These are phyloP conservation scores for Starmerella scarabaei DNA, from an alignment of 805 yeast genomes.

Conservation along the genomic window DNA sequence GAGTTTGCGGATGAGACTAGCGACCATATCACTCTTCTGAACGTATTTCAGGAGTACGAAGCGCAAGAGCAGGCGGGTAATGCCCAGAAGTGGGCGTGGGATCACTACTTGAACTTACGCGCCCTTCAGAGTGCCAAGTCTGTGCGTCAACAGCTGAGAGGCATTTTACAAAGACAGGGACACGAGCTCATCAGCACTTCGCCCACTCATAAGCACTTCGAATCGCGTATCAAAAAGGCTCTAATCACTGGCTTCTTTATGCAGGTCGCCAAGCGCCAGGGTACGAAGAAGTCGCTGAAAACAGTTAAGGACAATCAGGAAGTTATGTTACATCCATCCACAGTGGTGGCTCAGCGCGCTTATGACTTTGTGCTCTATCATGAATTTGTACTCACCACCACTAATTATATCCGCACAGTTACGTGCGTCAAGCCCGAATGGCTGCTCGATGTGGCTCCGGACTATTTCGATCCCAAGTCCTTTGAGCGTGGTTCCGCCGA, in stretches of 20 bases:
- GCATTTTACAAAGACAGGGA: slow-evolving; percentile 73
- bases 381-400: slow-evolving; percentile 86
- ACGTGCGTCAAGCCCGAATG: slow-evolving; percentile 85
- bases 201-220: slow-evolving; percentile 49
- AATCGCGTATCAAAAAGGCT: slow-evolving; percentile 72
- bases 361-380: slow-evolving; percentile 91
- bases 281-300: slow-evolving; percentile 52
- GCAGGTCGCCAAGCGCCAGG: slow-evolving; percentile 92
- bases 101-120: slow-evolving; percentile 71
- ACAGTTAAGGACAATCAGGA: slow-evolving; percentile 95
- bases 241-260: slow-evolving; percentile 87
- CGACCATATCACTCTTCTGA: slow-evolving; percentile 81
- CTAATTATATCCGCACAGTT: slow-evolving; percentile 89
- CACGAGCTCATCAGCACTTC: slow-evolving; percentile 60
- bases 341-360: slow-evolving; percentile 66
- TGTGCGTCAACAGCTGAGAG: slow-evolving; percentile 68
- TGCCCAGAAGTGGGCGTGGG: slow-evolving; percentile 73
- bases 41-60: slow-evolving; percentile 74
- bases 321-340: slow-evolving; percentile 84
- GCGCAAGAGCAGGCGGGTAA: slow-evolving; percentile 4
- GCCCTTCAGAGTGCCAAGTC: slow-evolving; percentile 76
- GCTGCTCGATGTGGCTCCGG: slow-evolving; percentile 71
- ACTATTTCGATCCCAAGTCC: slow-evolving; percentile 48
- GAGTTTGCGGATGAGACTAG: slow-evolving; percentile 87
- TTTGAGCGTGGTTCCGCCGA: slow-evolving; percentile 64